phyloP scores from a whole-genome alignment of 257 asterid species.

The Nicotiana knightiana region DNA sequence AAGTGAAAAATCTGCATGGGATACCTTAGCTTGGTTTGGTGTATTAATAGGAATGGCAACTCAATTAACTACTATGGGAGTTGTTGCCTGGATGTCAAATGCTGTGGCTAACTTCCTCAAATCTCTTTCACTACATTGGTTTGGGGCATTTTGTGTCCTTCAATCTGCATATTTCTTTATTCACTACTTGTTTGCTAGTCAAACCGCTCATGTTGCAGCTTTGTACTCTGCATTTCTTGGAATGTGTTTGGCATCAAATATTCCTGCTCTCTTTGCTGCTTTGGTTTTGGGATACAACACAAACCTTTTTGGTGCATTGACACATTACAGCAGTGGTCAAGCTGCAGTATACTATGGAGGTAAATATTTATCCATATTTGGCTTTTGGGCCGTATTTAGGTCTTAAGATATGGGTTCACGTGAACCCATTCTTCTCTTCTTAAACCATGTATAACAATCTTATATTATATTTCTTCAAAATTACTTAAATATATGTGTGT shows the following conservation, averaged over 20 bases:
- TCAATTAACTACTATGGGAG: slow-evolving; percentile 52
- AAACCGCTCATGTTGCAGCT: slow-evolving; percentile 93
- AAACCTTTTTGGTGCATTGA: slow-evolving; percentile 74
- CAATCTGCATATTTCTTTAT: slow-evolving; percentile 64
- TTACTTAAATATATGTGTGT: too few species aligned
- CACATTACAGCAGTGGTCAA: slow-evolving; percentile 94
- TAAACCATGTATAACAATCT: too few species aligned
- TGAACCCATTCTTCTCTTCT: too few species aligned
- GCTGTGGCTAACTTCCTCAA: slow-evolving; percentile 42
- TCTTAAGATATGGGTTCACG: too few species aligned
- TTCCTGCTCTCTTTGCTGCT: slow-evolving; percentile 50
- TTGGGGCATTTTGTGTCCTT: slow-evolving; percentile 57
- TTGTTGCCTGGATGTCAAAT: slow-evolving; percentile 56
- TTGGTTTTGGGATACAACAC: slow-evolving; percentile 66
- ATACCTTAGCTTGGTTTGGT: slow-evolving; percentile 70
- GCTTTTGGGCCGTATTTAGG: too few species aligned
- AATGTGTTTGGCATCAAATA: slow-evolving; percentile 66
- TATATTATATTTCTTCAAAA: too few species aligned
- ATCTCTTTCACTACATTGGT: slow-evolving; percentile 36
- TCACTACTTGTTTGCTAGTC: slow-evolving; percentile 87
- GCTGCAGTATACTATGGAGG: slow-evolving; percentile 91
- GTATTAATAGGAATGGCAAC: slow-evolving; percentile 75
- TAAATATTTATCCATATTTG: not conserved
- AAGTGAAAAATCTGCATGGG: slow-evolving; percentile 78
- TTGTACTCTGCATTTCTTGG: slow-evolving; percentile 77